phyloP scores from a whole-genome alignment of 768 basidiomycete genomes.

The Amanita pseudoporphyria region DNA sequence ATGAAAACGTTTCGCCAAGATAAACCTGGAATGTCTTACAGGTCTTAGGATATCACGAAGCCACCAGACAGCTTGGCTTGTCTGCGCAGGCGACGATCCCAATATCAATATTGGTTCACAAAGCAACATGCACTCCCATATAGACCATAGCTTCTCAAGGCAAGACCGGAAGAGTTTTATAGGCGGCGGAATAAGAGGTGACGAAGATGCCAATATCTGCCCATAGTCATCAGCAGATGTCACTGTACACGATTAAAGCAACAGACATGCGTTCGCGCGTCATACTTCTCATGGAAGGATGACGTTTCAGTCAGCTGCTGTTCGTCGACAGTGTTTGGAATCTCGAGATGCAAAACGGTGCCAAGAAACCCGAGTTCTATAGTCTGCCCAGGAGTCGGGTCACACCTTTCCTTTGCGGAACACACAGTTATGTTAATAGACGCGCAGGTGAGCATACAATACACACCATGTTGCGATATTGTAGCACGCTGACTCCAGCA shows the following conservation, averaged over 20 bases:
- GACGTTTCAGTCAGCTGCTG: conserved; percentile 59
- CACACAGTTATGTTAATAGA: conserved; percentile 15
- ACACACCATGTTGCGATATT: conserved; percentile 79
- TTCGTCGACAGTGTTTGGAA: conserved; percentile 60
- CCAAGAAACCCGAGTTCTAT: conserved; percentile 83
- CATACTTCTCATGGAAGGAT: conserved; percentile 40
- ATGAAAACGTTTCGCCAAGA: not conserved
- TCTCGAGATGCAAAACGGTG: conserved; percentile 57
- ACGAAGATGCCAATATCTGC: conserved; percentile 61
- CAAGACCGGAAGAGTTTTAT: conserved; percentile 54
- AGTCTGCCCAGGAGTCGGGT: conserved; percentile 54
- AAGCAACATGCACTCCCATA: conserved; percentile 91
- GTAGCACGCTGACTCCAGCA: conserved; percentile 81
- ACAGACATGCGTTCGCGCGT: conserved; percentile 42
- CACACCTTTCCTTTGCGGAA: conserved; percentile 61
- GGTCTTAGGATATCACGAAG: conserved; percentile 80
- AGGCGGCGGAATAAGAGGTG: conserved; percentile 49
- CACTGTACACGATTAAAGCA: not conserved
- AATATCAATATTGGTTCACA: conserved; percentile 87
- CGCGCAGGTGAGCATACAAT: not conserved
- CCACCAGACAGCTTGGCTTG: conserved; percentile 90
- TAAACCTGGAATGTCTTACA: conserved; percentile 26
- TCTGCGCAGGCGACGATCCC: conserved; percentile 67
- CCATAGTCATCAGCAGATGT: not conserved
- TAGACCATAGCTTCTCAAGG: conserved; percentile 63